Conservation (phyloP, 2,329 filamentous ascomycete genomes). For the Leptographium flavum region DNA sequence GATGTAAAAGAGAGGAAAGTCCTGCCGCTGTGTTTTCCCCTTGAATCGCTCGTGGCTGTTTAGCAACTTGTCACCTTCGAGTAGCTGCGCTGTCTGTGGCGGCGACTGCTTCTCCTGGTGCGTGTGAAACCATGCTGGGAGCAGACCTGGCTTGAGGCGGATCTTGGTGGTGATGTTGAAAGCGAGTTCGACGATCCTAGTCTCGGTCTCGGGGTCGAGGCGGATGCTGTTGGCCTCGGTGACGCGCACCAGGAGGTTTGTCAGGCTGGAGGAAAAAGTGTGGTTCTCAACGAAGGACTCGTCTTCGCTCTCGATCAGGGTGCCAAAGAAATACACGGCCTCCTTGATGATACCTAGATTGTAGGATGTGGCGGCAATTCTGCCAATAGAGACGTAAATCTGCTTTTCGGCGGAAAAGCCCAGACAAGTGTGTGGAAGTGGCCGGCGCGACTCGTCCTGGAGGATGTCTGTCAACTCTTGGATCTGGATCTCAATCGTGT, state of each 20-base stretch:
- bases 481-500: conserved; percentile 46
- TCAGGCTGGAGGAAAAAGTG: conserved; percentile 73
- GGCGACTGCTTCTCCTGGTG: conserved; percentile 21
- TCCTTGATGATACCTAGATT: conserved; percentile 78
- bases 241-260: conserved; percentile 71
- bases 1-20: conserved; percentile 92
- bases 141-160: conserved; percentile 69
- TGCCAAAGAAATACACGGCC: conserved; percentile 75
- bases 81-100: conserved; percentile 11
- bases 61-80: conserved; percentile 21
- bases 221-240: conserved; percentile 58
- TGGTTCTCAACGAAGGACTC: conserved; percentile 85
- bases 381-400: conserved; percentile 77
- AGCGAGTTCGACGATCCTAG: conserved; percentile 77
- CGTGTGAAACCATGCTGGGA: conserved; percentile 82
- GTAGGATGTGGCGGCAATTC: conserved; percentile 73
- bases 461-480: conserved; percentile 58
- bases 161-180: conserved; percentile 98
- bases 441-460: conserved; percentile 76
- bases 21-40: conserved; percentile 72
- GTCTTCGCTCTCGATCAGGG: conserved; percentile 89
- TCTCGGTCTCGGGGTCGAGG: conserved; percentile 70
- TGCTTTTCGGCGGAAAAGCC: conserved; percentile 74
- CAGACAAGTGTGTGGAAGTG: conserved; percentile 83
- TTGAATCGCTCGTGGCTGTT: conserved; percentile 67